Evolutionary conservation across 768 basidiomycete species (phyloP).

Genomic region (Pleurotus djamor): DNA sequence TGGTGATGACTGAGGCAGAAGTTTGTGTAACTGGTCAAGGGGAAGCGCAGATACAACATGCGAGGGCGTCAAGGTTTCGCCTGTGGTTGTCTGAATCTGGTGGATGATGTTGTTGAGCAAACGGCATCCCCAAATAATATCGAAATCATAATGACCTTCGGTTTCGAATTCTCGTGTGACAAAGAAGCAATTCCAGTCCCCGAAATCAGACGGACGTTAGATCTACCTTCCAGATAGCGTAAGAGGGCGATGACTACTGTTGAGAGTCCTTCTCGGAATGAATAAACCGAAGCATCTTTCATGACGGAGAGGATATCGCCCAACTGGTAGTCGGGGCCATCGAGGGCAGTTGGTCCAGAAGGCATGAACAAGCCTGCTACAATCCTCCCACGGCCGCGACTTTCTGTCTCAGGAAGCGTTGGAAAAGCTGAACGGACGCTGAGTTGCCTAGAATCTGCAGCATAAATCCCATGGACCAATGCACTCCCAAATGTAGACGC

Average conservation of each 20-base stretch:
- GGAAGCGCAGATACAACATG: slow-evolving; percentile 81
- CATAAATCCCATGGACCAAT: slow-evolving; percentile 91
- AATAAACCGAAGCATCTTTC: slow-evolving; percentile 71
- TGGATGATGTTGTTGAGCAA: not conserved
- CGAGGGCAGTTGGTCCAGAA: not conserved
- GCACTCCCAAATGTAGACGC: slow-evolving; percentile 79
- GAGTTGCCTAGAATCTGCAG: slow-evolving; percentile 73
- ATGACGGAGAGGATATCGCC: slow-evolving; percentile 48
- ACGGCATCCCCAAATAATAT: not conserved
- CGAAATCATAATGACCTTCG: too few species aligned
- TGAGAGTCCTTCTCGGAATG: slow-evolving; percentile 75
- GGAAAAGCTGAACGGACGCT: slow-evolving; percentile 82
- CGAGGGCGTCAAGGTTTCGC: slow-evolving; percentile 37
- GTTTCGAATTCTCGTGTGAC: not conserved
- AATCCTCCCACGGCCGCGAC: slow-evolving; percentile 67
- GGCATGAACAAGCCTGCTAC: slow-evolving; percentile 51
- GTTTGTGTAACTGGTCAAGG: slow-evolving; percentile 45
- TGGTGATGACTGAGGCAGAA: slow-evolving; percentile 34
- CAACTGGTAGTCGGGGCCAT: slow-evolving; percentile 35
- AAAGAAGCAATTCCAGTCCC: slow-evolving; percentile 38
- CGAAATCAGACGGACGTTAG: slow-evolving; percentile 59
- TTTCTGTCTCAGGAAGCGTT: slow-evolving; percentile 66
- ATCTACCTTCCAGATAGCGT: slow-evolving; percentile 33
- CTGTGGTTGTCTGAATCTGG: slow-evolving; percentile 29
- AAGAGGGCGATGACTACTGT: slow-evolving; percentile 61